A percentile compares a stretch with the other conserved stretches of the same genome.
These are phyloP conservation scores for Leccinum pallidistipes DNA, from an alignment of 1,284 basidiomycete species.

Conservation along the genomic window DNA sequence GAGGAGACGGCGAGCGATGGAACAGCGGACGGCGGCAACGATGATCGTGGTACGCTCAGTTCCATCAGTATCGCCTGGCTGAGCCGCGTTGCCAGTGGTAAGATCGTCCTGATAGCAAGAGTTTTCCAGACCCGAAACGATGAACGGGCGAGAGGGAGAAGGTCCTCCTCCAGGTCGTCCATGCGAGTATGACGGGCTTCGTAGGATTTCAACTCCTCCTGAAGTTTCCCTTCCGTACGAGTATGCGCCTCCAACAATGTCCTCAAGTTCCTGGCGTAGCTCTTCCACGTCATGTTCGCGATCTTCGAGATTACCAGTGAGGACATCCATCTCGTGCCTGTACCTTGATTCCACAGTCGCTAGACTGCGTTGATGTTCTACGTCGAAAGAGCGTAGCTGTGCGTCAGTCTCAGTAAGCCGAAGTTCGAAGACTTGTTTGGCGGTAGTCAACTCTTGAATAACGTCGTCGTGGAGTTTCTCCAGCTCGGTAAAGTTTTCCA, in stretches of 20 bases:
- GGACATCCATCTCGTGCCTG: constrained; percentile 19
- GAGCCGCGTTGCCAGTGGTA: constrained; percentile 52
- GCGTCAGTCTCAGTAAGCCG: constrained; percentile 24
- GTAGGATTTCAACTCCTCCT: constrained; percentile 25
- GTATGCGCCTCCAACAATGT: constrained; percentile 36
- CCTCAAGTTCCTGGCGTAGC: constrained; percentile 35
- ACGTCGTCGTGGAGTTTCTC: constrained; percentile 26
- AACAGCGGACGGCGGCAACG: constrained; percentile 37
- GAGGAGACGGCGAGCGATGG: constrained; percentile 60
- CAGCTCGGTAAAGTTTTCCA: constrained; percentile 25
- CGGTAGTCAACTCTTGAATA: constrained; percentile 19
- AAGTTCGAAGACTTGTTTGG: constrained; percentile 24
- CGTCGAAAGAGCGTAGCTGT: constrained; percentile 23
- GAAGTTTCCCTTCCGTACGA: constrained; percentile 18
- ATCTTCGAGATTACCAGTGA: constrained; percentile 26
- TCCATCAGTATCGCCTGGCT: constrained; percentile 70
- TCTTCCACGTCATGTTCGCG: constrained; percentile 28
- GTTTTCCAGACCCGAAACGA: constrained; percentile 54
- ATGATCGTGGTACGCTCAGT: constrained; percentile 53
- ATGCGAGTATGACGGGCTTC: constrained; percentile 12
- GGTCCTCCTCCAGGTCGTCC: constrained; percentile 25
- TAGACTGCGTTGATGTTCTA: constrained; percentile 20
- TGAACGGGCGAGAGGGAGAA: constrained; percentile 51
- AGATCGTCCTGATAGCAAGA: constrained; percentile 66
- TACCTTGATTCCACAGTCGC: constrained; percentile 20